A percentile compares a stretch with the other conserved stretches of the same genome.
phyloP scores from a whole-genome alignment of 768 basidiomycete genomes.

The Lactarius deliciosus region DNA sequence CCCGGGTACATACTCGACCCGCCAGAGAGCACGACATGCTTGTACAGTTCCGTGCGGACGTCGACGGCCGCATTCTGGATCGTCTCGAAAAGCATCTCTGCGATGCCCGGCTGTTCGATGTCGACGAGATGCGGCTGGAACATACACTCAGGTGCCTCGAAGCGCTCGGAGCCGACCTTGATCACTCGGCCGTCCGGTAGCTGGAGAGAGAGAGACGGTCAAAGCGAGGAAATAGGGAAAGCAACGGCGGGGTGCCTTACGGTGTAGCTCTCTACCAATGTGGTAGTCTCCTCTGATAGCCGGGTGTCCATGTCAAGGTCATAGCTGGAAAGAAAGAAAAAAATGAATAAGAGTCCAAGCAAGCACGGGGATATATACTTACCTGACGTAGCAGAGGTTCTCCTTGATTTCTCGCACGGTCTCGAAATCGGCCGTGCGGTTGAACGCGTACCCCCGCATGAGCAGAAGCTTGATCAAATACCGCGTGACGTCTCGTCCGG shows the following conservation, averaged over 20 bases:
- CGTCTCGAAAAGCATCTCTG: constrained; percentile 98
- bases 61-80: constrained; percentile 92
- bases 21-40: constrained; percentile 96
- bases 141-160: constrained; percentile 99
- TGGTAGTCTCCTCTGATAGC: constrained; percentile 93
- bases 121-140: constrained; percentile 99
- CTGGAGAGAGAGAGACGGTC: constrained; percentile 70
- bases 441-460: constrained; percentile 99
- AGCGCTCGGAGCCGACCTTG: constrained; percentile 97
- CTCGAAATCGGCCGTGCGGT: constrained; percentile 98
- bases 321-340: constrained; percentile 53
- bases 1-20: constrained; percentile 99
- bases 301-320: constrained; percentile 95
- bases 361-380: neutral
- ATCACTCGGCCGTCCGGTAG: constrained; percentile 81
- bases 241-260: constrained; percentile 42
- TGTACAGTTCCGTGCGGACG: constrained; percentile 87
- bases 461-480: constrained; percentile 99
- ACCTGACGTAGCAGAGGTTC: constrained; percentile 98
- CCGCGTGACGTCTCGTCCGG: constrained; percentile 96
- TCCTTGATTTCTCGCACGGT: constrained; percentile 99
- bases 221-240: constrained; percentile 8
- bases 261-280: constrained; percentile 93
- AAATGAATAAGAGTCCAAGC: neutral
- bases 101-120: constrained; percentile 93